A percentile compares a stretch with the other conserved stretches of the same genome.
Evolutionary conservation across 805 yeast species (phyloP).

Genomic region (Pichia kluyveri): DNA sequence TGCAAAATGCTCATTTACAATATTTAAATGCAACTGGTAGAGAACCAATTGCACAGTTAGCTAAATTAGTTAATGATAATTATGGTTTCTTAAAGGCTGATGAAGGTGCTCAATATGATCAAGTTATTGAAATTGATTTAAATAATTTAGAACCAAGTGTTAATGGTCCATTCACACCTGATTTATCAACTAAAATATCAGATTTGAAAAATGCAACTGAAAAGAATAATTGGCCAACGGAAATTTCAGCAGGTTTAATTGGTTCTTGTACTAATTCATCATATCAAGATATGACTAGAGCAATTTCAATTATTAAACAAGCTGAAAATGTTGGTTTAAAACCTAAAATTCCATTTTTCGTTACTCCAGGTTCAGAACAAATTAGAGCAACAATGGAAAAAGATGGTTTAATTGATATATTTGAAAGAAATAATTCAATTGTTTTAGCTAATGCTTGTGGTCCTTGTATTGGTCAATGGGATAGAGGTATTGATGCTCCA

Average conservation of each 20-base stretch:
- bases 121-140: conserved; percentile 84
- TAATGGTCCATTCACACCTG: conserved; percentile 98
- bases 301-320: conserved; percentile 85
- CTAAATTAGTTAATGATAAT: conserved; percentile 53
- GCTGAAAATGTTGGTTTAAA: conserved; percentile 88
- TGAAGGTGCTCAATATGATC: conserved; percentile 88
- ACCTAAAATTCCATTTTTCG: conserved; percentile 85
- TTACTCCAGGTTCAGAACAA: conserved; percentile 98
- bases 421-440: conserved; percentile 85
- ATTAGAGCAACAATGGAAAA: conserved; percentile 96
- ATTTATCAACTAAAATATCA: conserved; percentile 91
- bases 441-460: conserved; percentile 98
- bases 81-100: conserved; percentile 73
- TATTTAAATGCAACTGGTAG: conserved; percentile 85
- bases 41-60: conserved; percentile 75
- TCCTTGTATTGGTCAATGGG: conserved; percentile 99
- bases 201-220: conserved; percentile 76
- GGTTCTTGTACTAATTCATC: conserved; percentile 99
- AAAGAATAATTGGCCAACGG: conserved; percentile 86
- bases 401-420: conserved; percentile 85
- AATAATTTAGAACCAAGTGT: conserved; percentile 88
- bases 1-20: conserved; percentile 79
- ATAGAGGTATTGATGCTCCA: conserved; percentile 76
- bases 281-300: conserved; percentile 96
- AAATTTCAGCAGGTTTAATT: conserved; percentile 88